phyloP scores from a whole-genome alignment of 2,329 filamentous ascomycete species.

The Nigrospora sphaerica region DNA sequence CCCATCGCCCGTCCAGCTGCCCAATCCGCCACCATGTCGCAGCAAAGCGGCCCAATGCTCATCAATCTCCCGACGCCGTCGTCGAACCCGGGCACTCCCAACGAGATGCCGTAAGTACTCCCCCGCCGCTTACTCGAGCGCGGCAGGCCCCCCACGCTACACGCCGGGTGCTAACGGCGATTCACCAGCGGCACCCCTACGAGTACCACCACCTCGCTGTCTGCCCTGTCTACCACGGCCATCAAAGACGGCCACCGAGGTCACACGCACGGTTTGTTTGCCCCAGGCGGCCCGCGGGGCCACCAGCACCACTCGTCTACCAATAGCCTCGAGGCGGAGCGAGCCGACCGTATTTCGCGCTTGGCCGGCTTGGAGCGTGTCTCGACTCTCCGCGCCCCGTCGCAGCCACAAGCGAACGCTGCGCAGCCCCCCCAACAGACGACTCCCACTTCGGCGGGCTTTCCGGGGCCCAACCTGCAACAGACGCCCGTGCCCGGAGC shows the following conservation, averaged over 20 bases:
- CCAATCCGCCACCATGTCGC: constrained; percentile 15
- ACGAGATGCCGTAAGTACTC: constrained; percentile 73
- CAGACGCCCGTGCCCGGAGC: constrained; percentile 11
- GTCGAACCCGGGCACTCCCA: constrained; percentile 78
- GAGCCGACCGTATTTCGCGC: constrained; percentile 90
- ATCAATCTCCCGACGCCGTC: constrained; percentile 80
- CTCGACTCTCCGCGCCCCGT: constrained; percentile 59
- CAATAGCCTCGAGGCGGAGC: constrained; percentile 80
- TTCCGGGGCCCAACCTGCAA: constrained; percentile 29
- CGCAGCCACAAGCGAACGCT: constrained; percentile 16
- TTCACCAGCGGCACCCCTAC: constrained; percentile 75
- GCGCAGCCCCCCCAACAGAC: constrained; percentile 32
- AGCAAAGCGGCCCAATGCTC: constrained; percentile 51
- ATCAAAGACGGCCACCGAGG: constrained; percentile 96
- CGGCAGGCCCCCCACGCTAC: no score
- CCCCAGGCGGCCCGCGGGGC: constrained; percentile 43
- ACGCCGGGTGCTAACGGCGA: no score
- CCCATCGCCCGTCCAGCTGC: no score
- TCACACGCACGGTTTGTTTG: constrained; percentile 55
- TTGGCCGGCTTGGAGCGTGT: constrained; percentile 87
- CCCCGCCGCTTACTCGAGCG: not conserved
- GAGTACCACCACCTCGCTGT: constrained; percentile 85
- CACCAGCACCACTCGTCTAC: constrained; percentile 55
- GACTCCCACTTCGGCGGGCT: constrained; percentile 41
- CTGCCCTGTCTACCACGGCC: constrained; percentile 83